phyloP scores from a whole-genome alignment of 768 basidiomycete species.

The Mycena pura region DNA sequence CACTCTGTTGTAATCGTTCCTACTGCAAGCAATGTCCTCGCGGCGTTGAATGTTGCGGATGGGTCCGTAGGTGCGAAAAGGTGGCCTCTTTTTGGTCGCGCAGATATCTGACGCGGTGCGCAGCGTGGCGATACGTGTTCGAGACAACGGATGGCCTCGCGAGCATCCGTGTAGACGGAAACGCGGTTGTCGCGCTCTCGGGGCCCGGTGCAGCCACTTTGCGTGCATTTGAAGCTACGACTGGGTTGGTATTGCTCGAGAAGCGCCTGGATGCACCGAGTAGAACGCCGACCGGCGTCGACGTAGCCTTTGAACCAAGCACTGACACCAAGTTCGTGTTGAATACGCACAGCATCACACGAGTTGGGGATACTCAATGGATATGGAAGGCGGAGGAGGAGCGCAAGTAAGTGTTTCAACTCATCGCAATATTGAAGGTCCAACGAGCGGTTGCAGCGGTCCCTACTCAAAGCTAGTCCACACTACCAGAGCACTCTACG shows the following conservation, averaged over 20 bases:
- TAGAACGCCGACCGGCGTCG: conserved; percentile 56
- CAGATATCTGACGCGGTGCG: conserved; percentile 17
- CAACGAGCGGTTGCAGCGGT: conserved; percentile 51
- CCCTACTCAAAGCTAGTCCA: conserved; percentile 67
- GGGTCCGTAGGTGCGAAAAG: conserved; percentile 71
- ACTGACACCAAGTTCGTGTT: conserved; percentile 54
- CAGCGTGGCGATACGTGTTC: conserved; percentile 85
- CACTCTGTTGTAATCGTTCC: conserved; percentile 66
- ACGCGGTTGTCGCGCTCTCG: conserved; percentile 73
- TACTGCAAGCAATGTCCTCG: conserved; percentile 79
- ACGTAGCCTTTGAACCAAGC: conserved; percentile 48
- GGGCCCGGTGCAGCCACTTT: conserved; percentile 75
- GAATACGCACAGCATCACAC: conserved; percentile 64
- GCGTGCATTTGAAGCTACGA: conserved; percentile 67
- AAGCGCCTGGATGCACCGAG: conserved; percentile 58
- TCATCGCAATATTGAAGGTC: background rate
- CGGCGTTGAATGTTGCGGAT: conserved; percentile 68
- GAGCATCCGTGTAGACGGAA: conserved; percentile 53
- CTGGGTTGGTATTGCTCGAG: conserved; percentile 74
- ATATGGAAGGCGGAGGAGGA: conserved; percentile 74
- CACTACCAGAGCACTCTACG: conserved; percentile 61
- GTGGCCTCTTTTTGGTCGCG: background rate
- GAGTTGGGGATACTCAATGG: conserved; percentile 68
- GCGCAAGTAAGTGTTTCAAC: conserved; percentile 54
- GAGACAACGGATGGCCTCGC: conserved; percentile 73